Percentiles rank a stretch among this genome's conserved stretches.
Evolutionary conservation across 208 protist species (phyloP).

Genomic region (Trypanosoma avium): DNA sequence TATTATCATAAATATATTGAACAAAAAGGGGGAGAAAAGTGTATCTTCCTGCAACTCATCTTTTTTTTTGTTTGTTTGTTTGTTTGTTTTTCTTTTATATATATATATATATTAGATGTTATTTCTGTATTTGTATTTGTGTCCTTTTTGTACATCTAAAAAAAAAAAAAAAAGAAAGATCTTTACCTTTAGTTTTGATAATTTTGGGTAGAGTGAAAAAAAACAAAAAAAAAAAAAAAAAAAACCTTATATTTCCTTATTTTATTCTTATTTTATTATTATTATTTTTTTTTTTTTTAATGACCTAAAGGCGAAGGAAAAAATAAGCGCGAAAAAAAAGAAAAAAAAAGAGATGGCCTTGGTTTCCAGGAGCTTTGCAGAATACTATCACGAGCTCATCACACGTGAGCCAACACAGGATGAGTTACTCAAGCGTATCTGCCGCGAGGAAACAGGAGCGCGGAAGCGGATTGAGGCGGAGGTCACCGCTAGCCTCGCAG

Average conservation of each 20-base stretch:
- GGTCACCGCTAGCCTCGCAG: slow-evolving; percentile 30
- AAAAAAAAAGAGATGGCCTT: slow-evolving; percentile 45
- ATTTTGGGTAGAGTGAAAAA: too few relatives aligned
- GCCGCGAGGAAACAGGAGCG: slow-evolving; percentile 53
- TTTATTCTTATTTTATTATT: not conserved
- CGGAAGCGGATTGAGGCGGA: slow-evolving; percentile 55
- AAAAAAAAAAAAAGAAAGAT: not conserved
- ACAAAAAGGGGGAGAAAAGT: too few relatives aligned
- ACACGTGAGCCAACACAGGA: slow-evolving; percentile 33
- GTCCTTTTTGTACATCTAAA: not conserved
- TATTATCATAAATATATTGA: too few relatives aligned
- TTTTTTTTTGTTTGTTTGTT: slow-evolving; percentile 25
- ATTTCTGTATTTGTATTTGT: not conserved
- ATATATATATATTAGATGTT: not conserved
- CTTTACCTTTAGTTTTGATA: too few relatives aligned
- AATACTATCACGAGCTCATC: slow-evolving; percentile 64
- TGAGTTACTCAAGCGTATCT: slow-evolving; percentile 49
- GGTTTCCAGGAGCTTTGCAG: slow-evolving; percentile 47
- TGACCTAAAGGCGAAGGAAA: slow-evolving; percentile 7
- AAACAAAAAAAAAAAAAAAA: too few relatives aligned
- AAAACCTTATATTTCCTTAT: too few relatives aligned
- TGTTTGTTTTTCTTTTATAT: slow-evolving; percentile 3
- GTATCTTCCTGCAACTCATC: slow-evolving; percentile 10
- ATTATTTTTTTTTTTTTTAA: slow-evolving; percentile 11
- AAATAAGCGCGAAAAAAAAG: slow-evolving; percentile 10